Conservation (phyloP, 2,329 filamentous ascomycete genomes). For the Grosmannia serpens region DNA sequence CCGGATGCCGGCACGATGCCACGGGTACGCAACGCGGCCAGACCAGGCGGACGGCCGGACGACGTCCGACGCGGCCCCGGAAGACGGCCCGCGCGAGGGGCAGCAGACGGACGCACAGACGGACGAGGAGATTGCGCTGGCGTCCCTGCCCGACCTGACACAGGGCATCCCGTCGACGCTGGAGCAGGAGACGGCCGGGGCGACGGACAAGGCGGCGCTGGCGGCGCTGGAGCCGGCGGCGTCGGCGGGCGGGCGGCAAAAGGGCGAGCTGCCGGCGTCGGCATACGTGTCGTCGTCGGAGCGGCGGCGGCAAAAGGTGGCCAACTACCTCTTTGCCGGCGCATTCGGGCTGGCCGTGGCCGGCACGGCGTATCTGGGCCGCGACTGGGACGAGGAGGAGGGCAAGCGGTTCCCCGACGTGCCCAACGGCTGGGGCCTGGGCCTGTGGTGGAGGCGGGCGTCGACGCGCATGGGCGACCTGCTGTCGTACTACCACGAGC, state of each 20-base stretch:
- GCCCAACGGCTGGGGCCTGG: conserved; percentile 67
- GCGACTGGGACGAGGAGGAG: conserved; percentile 80
- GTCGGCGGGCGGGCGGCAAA: conserved; percentile 34
- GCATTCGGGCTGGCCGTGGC: conserved; percentile 44
- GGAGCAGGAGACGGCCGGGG: conserved; percentile 55
- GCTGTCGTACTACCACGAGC: conserved; percentile 89
- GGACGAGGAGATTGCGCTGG: conserved; percentile 36
- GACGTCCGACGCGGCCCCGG: too few relatives aligned
- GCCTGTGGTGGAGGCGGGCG: conserved; percentile 70
- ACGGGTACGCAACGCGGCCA: conserved; percentile 5
- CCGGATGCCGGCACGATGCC: background rate
- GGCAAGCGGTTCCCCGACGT: conserved; percentile 53
- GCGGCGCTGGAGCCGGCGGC: conserved; percentile 21
- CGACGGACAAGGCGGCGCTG: conserved; percentile 25
- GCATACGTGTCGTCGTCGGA: conserved; percentile 89
- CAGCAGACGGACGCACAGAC: background rate
- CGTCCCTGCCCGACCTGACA: conserved; percentile 80
- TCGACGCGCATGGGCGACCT: conserved; percentile 64
- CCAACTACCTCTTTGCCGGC: conserved; percentile 60
- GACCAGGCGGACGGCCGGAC: background rate
- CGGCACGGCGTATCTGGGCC: conserved; percentile 64
- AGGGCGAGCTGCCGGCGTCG: conserved; percentile 59
- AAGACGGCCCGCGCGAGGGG: background rate
- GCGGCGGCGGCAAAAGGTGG: conserved; percentile 62
- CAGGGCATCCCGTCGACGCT: conserved; percentile 89